Conservation (phyloP, 768 basidiomycete species). For the Leccinum arenicola region DNA sequence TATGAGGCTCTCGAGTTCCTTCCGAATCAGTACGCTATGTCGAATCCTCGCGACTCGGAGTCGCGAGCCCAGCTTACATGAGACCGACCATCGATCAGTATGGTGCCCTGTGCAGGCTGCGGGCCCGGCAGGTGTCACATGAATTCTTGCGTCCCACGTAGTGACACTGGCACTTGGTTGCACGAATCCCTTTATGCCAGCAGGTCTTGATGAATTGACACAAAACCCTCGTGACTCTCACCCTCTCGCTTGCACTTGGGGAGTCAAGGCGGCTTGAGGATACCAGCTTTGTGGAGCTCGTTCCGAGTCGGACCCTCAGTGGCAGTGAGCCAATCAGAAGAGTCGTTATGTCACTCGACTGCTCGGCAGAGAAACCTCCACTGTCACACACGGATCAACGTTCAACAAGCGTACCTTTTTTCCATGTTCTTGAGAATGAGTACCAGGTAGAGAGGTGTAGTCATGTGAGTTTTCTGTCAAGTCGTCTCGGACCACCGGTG, state of each 20-base stretch:
- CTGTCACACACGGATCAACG: neutral
- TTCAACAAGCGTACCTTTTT: neutral
- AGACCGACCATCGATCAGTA: neutral
- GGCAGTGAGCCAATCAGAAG: neutral
- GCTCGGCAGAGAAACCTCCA: neutral
- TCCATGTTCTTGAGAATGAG: neutral
- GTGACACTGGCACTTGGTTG: neutral
- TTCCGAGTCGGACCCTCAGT: neutral
- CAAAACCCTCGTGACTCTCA: neutral
- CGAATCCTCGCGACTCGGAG: neutral
- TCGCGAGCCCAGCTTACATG: neutral
- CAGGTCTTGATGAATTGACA: neutral
- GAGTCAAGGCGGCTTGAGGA: neutral
- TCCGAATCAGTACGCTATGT: neutral
- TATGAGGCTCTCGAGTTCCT: neutral
- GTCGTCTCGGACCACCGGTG: neutral
- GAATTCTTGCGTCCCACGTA: neutral
- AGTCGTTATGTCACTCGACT: neutral
- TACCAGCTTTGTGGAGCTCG: neutral
- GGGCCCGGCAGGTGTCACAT: neutral
- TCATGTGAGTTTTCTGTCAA: neutral
- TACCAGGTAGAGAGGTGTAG: neutral
- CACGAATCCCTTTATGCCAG: neutral
- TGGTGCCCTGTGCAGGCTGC: neutral
- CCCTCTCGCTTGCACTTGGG: neutral